Evolutionary conservation across 1,284 basidiomycete genomes (phyloP), one percentile per base, ranked within the genome.

Genomic region (Apiotrichum domesticum): DNA sequence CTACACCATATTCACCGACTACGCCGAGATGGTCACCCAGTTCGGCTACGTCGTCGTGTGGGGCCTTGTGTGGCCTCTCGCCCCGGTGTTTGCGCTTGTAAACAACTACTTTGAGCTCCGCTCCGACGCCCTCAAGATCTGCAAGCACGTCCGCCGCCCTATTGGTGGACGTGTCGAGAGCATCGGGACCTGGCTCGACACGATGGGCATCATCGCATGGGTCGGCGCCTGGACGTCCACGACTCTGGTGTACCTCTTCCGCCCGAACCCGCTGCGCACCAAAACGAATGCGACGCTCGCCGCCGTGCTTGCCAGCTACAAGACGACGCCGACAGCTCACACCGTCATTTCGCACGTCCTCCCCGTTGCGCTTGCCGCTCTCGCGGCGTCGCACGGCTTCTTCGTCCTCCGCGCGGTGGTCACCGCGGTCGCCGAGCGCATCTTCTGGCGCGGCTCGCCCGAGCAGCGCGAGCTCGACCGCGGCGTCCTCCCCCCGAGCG

Each of bases 81-180:
- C 91, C 4, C 86, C 88, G n/a, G 80, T 67, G 40, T 66, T 69
- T 44, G 64, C 66, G 3, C 57, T 73, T 34, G 57, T 72, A 55
- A 75, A 96, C 79, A 95, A 96, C 75, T 84, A 92, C 74, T 80
- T 98, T 64, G 96, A 98, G 77, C 77, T 94, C 7, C 85, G 94
- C 34, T 88, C 87, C 1, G 96, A 98, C 73, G 93, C 95, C 2
- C 87, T 95, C 81, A 98, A 98, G 80, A 88, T 98, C 71, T 85
- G 87, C 6, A 83, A 86, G 13, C 93, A 96, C 70, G 82, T 85
- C 51, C 83, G 91, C 10, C 83, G 92, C 15, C 91, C 95, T 1
- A 82, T 96, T 41, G 93, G 95, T 0, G 78, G 81, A 13, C 85
- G 94, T 8, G 87, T 87, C 10, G 93, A 96, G 70, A 88, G 86